Conservation (phyloP, 805 yeast species). For the Wickerhamomyces sydowiorum region DNA sequence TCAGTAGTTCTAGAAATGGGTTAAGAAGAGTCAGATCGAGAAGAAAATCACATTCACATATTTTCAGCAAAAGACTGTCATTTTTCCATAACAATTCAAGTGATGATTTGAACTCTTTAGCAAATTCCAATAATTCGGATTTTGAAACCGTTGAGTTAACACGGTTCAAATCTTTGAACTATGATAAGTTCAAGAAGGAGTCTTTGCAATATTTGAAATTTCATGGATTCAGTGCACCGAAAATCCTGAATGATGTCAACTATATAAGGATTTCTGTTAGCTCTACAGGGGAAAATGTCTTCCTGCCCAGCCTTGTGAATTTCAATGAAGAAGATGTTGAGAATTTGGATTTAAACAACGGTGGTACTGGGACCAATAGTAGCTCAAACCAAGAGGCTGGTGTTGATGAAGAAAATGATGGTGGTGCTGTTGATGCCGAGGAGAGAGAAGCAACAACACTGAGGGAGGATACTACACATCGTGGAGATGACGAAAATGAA, state of each 20-base stretch:
- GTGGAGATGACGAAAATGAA: slow-evolving; percentile 30
- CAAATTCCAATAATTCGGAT: slow-evolving; percentile 4
- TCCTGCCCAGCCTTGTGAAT: slow-evolving; percentile 25
- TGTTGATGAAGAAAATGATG: not conserved
- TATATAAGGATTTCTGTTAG: slow-evolving; percentile 21
- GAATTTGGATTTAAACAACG: slow-evolving; percentile 16
- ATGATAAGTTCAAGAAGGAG: slow-evolving; percentile 15
- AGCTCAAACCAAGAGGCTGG: not conserved
- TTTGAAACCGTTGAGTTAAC: slow-evolving; percentile 9
- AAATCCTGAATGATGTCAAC: slow-evolving; percentile 8
- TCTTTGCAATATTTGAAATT: slow-evolving; percentile 12
- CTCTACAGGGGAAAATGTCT: slow-evolving; percentile 28
- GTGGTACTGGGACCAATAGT: not conserved
- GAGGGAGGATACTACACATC: slow-evolving; percentile 29
- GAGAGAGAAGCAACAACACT: slow-evolving; percentile 6
- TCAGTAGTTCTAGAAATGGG: not conserved
- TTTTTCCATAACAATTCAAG: slow-evolving; percentile 12
- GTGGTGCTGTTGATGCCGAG: not conserved
- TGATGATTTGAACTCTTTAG: slow-evolving; percentile 12
- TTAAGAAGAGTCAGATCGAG: slow-evolving; percentile 5
- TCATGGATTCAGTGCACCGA: slow-evolving; percentile 18
- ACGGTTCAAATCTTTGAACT: slow-evolving; percentile 15
- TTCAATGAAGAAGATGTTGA: slow-evolving; percentile 24
- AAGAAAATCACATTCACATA: slow-evolving; percentile 5
- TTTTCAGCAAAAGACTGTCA: slow-evolving; percentile 10